Percentiles rank a stretch among this genome's conserved stretches.
Conservation (phyloP, 306 rosid genomes). For the Castanea sativa region DNA sequence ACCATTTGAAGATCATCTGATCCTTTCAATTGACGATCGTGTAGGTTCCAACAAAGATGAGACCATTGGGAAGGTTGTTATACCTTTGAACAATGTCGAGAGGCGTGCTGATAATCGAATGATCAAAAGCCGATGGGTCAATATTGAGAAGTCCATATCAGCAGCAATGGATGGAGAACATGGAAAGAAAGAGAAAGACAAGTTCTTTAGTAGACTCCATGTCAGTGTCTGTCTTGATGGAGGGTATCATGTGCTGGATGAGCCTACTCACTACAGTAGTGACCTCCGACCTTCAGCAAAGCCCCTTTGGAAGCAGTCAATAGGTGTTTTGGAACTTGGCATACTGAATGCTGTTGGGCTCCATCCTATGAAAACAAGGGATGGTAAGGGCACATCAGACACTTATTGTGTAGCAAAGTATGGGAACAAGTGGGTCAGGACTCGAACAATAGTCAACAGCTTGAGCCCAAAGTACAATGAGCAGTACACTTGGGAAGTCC, state of each 20-base stretch:
- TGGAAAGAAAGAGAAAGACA: slow-evolving; percentile 61
- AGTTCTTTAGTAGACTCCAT: slow-evolving; percentile 66
- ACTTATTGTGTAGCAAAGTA: slow-evolving; percentile 89
- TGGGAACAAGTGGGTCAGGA: slow-evolving; percentile 91
- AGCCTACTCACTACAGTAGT: slow-evolving; percentile 83
- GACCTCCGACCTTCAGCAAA: slow-evolving; percentile 78
- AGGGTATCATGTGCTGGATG: slow-evolving; percentile 94
- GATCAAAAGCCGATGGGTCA: slow-evolving; percentile 53
- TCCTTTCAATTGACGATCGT: slow-evolving; percentile 69
- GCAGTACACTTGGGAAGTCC: slow-evolving; percentile 97
- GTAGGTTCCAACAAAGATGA: slow-evolving; percentile 74
- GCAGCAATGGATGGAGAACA: slow-evolving; percentile 64
- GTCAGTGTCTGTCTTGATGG: slow-evolving; percentile 71
- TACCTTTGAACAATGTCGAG: slow-evolving; percentile 47
- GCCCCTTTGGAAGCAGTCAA: slow-evolving; percentile 71
- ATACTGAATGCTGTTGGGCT: slow-evolving; percentile 59
- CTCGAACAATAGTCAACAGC: slow-evolving; percentile 70
- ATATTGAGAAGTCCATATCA: slow-evolving; percentile 58
- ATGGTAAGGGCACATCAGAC: slow-evolving; percentile 66
- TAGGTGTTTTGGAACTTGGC: slow-evolving; percentile 87
- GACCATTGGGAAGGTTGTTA: slow-evolving; percentile 53
- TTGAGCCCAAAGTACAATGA: slow-evolving; percentile 71
- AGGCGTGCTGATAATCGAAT: slow-evolving; percentile 64
- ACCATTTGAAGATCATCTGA: slow-evolving; percentile 79
- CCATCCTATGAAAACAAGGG: slow-evolving; percentile 74